Evolutionary conservation across 768 basidiomycete genomes (phyloP).

Genomic region (Amanita polypyramis): DNA sequence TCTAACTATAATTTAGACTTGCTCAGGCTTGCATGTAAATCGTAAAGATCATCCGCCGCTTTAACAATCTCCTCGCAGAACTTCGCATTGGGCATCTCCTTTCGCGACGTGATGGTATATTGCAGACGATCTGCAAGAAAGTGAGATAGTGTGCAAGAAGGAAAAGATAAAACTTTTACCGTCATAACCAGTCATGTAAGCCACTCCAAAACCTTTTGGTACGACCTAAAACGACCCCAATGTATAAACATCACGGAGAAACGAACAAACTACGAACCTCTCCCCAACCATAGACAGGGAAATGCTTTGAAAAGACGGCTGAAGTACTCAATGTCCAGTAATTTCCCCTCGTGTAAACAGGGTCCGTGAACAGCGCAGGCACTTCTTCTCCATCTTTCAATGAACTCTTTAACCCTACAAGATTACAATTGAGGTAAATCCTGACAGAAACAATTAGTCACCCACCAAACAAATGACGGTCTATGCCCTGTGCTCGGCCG

Average conservation of each 20-base stretch:
- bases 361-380: constrained; percentile 68
- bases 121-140: constrained; percentile 54
- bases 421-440: neutral
- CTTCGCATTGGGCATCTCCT: constrained; percentile 68
- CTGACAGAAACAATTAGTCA: neutral
- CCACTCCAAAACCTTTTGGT: constrained; percentile 88
- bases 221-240: constrained; percentile 44
- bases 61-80: constrained; percentile 62
- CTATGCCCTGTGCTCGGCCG: constrained; percentile 65
- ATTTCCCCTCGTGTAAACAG: constrained; percentile 58
- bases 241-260: neutral
- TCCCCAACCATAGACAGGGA: constrained; percentile 88
- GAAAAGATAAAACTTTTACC: constrained; percentile 26
- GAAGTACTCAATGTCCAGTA: constrained; percentile 90
- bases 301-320: constrained; percentile 77
- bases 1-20: constrained; percentile 2
- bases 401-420: constrained; percentile 59
- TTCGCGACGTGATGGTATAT: constrained; percentile 82
- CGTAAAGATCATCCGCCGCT: constrained; percentile 57
- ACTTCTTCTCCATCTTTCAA: constrained; percentile 49
- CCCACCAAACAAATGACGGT: constrained; percentile 80
- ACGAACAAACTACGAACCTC: constrained; percentile 36
- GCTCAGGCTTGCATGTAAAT: constrained; percentile 30
- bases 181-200: constrained; percentile 87
- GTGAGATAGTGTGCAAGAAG: constrained; percentile 5